Base-by-base conservation (phyloP, 163 green algal genomes). In the Smithsoniella earleae region DNA sequence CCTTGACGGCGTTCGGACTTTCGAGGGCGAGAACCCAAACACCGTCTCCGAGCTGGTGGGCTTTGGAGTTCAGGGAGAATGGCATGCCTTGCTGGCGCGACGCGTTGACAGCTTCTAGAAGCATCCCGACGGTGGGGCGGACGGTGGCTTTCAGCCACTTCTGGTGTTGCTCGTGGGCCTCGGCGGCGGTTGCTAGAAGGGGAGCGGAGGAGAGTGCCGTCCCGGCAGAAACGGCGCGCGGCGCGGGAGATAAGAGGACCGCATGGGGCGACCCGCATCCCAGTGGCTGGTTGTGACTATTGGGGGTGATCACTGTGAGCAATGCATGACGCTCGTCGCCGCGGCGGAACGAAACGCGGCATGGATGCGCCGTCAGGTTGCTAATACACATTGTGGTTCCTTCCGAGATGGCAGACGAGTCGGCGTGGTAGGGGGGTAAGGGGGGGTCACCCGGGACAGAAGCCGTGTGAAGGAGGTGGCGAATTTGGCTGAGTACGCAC, bases 71-170 rank as follows among this genome's bases (percentile, higher is more conserved):
- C 27, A 69, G 25, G 4, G 58, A 69, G 25, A 69, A 69, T 31
- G 58, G 58, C 58, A 69, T 69, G n/a, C 58, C 58, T 34, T 69
- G 58, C 25, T 40, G 58, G 30, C 58, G 58, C 20, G 58, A 30
- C 1, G 58, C 58, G 30, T 30, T 31, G 16, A 69, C 34, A 30
- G 58, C 58, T 31, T 69, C 58, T 6, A 69, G 18, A 30, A 69
- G 58, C 58, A 69, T 69, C 18, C 20, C 43, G 3, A 69, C 58
- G 16, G 58, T 69, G 27, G 58, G 58, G 3, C 58, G 58, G 18
- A 69, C 58, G 25, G n/a, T 45, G 30, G 58, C 58, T 31, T 69
- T 33, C 16, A 69, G 58, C 58, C 58, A 69, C 58, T 69, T 69
- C 27, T 34, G 58, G 58, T 69, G 58, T 31, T 69, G 58, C 5